Evolutionary conservation across 2,329 filamentous ascomycete species (phyloP).

Genomic region (Exserohilum turcica): DNA sequence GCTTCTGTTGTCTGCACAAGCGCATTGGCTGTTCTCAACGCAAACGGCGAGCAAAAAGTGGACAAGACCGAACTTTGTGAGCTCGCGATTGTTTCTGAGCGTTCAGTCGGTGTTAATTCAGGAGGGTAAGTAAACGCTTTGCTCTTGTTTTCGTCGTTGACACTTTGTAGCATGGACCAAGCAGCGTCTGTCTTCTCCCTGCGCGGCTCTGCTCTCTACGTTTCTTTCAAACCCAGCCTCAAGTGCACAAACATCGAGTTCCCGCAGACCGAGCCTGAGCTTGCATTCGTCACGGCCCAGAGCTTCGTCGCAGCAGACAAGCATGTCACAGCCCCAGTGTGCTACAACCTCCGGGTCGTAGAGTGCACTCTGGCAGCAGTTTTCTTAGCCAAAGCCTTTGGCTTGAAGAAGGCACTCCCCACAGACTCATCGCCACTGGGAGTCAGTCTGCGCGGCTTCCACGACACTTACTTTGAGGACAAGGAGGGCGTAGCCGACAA

Average conservation of each 20-base stretch:
- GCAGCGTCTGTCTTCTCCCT: slow-evolving; percentile 92
- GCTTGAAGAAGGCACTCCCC: slow-evolving; percentile 65
- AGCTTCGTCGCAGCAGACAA: slow-evolving; percentile 95
- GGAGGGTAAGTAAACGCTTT: slow-evolving; percentile 68
- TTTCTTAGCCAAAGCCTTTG: slow-evolving; percentile 64
- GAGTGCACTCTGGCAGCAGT: slow-evolving; percentile 89
- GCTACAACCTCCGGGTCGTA: slow-evolving; percentile 96
- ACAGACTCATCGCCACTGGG: slow-evolving; percentile 81
- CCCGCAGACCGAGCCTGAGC: slow-evolving; percentile 77
- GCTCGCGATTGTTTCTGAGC: slow-evolving; percentile 91
- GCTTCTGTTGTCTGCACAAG: slow-evolving; percentile 92
- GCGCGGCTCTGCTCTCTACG: slow-evolving; percentile 83
- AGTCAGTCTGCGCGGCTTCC: slow-evolving; percentile 83
- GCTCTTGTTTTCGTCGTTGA: slow-evolving; percentile 22
- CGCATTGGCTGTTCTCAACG: slow-evolving; percentile 83
- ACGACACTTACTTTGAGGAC: slow-evolving; percentile 75
- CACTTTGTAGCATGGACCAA: slow-evolving; percentile 81
- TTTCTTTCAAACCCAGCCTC: slow-evolving; percentile 83
- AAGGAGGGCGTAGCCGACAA: slow-evolving; percentile 55
- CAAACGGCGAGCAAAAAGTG: slow-evolving; percentile 77
- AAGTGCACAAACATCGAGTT: slow-evolving; percentile 78
- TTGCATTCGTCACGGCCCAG: slow-evolving; percentile 92
- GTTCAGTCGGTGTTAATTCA: slow-evolving; percentile 93
- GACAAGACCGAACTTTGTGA: slow-evolving; percentile 93
- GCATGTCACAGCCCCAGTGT: slow-evolving; percentile 87